Evolutionary conservation across 495 filamentous ascomycete genomes (phyloP), one percentile per base, ranked within the genome.

Genomic region (Penicillium manginii): DNA sequence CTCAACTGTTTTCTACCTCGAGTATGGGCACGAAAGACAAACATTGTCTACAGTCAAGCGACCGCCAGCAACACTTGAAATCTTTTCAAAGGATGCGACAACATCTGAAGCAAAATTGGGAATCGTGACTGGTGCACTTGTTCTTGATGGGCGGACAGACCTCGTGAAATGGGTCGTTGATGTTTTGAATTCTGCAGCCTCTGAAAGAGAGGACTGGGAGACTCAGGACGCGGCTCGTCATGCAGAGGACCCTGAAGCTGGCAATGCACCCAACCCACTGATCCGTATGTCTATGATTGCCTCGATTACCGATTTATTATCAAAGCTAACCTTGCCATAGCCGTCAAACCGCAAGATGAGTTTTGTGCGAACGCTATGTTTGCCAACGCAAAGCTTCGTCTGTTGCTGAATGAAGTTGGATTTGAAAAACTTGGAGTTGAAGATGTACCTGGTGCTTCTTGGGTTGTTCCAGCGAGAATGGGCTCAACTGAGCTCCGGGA

Each of bases 1-100:
- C 54, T 83, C 83, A 2, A 96, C 92, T 0, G 82, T 88, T 1
- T 89, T 87, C 70, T 98, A 91, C 67, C 81, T 99, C 3, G 91
- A 97, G 67, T 90, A 92, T 67, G 96, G 96, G 5, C 88, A 91
- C 62, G 91, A 97, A 65, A 90, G 88, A 64, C 91, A 93, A 66
- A 86, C 88, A 0, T 66, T 84, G 22, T 80, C 83, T 9, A 72
- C 78, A 14, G 50, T 48, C 10, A 81, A 83, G 37, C 81, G 84
- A 58, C 81, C 90, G 14, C 85, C 88, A 4, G 83, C 90, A 3
- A 88, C 93, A 66, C 78, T 99, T 39, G 88, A 96, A 61, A 88
- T 99, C 42, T 89, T 87, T 60, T 70, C 73, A 8, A 71, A 65
- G 33, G 83, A 87, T 31, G 84, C 83, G 1, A 79, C 85, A 48